Percentiles rank a stretch among this genome's conserved stretches.
Evolutionary conservation across 495 filamentous ascomycete species (phyloP).

Genomic region (Poronia punctata): DNA sequence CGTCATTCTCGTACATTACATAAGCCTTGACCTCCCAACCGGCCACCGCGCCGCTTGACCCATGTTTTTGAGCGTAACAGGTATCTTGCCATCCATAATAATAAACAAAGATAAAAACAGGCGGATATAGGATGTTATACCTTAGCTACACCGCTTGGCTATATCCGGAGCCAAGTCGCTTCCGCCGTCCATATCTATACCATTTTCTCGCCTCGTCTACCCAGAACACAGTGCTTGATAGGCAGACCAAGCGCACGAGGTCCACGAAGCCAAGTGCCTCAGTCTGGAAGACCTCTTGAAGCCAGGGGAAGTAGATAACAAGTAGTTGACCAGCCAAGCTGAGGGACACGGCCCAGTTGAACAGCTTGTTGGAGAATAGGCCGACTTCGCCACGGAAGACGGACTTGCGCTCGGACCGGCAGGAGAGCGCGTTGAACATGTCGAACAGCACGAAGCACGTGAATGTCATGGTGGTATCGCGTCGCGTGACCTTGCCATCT

Average conservation of each 20-base stretch:
- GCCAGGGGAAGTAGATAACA: conserved; percentile 88
- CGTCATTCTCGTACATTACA: no score
- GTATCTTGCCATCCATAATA: no score
- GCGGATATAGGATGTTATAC: no score
- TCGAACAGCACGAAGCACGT: conserved; percentile 98
- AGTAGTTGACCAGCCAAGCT: conserved; percentile 77
- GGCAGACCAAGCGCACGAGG: conserved; percentile 58
- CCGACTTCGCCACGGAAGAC: conserved; percentile 78
- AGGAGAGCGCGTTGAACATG: conserved; percentile 96
- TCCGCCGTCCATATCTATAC: conserved; percentile 39
- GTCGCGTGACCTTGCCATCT: conserved; percentile 73
- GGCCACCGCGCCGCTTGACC: no score
- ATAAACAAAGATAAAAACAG: no score
- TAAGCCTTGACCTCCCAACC: no score
- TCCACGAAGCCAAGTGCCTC: conserved; percentile 72
- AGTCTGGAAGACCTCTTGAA: conserved; percentile 93
- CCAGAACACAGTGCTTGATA: conserved; percentile 90
- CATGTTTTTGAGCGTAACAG: no score
- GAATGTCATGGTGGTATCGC: conserved; percentile 99
- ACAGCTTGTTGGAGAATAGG: conserved; percentile 80
- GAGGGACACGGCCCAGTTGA: conserved; percentile 86
- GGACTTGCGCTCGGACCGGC: conserved; percentile 85
- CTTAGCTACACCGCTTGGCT: conserved; percentile 44
- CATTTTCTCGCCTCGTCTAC: conserved; percentile 87
- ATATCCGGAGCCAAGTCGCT: conserved; percentile 34